Evolutionary conservation across 2,329 filamentous ascomycete genomes (phyloP), one percentile per base, ranked within the genome.

Genomic region (Delphinella strobiligena): DNA sequence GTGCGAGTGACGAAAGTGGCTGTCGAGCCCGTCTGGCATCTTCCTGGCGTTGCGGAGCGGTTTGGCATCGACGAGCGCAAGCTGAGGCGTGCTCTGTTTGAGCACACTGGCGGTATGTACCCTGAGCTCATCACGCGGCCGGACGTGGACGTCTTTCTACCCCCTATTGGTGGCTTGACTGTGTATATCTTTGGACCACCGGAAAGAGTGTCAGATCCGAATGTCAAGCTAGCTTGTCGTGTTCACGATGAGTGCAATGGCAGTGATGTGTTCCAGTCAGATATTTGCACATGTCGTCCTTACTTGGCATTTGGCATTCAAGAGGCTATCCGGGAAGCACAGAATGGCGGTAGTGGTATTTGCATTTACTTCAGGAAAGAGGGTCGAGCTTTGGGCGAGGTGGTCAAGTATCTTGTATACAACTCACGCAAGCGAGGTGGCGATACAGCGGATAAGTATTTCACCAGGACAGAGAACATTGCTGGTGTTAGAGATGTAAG

Each of bases 31-130:
- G 87, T 82, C 50, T 62, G 72, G 60, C 59, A 59, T 48, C 49
- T 61, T 10, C 62, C 62, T 18, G 62, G 62, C 30, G 62, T 94
- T 24, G 88, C 87, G 19, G 82, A 91, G 56, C 71, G 88, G 53
- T 95, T 95, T 54, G 83, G 83, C 22, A 93, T 93, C 75, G 85
- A 93, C 45, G 87, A 95, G 63, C 82, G 80, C 11, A 80, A 78
- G 16, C 69, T 27, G 12, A 7, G 22, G 7, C 22, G 22, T 12
- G 22, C 22, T 27, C 22, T 27, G 22, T 27, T 27, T 12, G 22
- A 27, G 12, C 22, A 27, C 22, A 27, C 22, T 27, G 22, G 22
- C 12, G 22, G 22, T 7, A 27, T 27, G 22, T 27, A 27, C 12
- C 22, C 22, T 7, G 22, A 27, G 22, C 22, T 27, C 7, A 27